Conservation (phyloP, 768 basidiomycete genomes). For the Kwoniella newhampshirensis region DNA sequence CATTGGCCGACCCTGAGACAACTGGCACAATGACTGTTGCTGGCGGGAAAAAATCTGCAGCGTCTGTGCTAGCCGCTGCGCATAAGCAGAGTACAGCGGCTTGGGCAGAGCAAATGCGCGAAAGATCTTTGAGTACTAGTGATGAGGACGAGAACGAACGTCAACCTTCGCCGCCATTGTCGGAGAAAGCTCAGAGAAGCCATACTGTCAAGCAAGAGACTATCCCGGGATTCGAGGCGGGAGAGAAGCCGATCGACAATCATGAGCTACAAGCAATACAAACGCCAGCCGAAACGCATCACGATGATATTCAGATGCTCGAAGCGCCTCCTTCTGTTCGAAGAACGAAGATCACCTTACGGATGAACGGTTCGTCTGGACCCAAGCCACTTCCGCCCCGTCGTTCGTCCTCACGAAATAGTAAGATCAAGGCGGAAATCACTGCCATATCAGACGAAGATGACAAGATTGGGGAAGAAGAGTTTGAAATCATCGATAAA, state of each 20-base stretch:
- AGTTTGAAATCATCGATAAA: not conserved
- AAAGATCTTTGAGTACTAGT: constrained; percentile 6
- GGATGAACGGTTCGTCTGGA: constrained; percentile 2
- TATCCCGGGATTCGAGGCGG: too few species aligned
- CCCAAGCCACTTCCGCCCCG: not conserved
- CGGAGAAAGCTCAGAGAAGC: too few species aligned
- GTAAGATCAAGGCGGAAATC: not conserved
- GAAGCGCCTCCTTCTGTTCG: constrained; percentile 4
- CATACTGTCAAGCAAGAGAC: too few species aligned
- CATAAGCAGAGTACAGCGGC: constrained; percentile 13
- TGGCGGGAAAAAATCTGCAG: constrained; percentile 10
- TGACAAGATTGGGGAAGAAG: constrained; percentile 3
- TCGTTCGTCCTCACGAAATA: not conserved
- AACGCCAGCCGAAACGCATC: not conserved
- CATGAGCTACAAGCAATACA: not conserved
- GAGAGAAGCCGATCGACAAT: too few species aligned
- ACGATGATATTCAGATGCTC: constrained; percentile 1
- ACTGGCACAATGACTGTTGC: not conserved
- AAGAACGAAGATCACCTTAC: constrained; percentile 11
- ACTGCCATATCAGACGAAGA: not conserved
- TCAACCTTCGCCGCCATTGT: too few species aligned
- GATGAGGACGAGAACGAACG: constrained; percentile 5
- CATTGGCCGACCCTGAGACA: constrained; percentile 27
- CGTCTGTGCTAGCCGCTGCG: constrained; percentile 15
- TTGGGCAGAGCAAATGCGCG: constrained; percentile 6